A percentile compares a stretch with the other conserved stretches of the same genome.
Conservation (phyloP, 2,329 filamentous ascomycete genomes). For the Penicillium palitans region DNA sequence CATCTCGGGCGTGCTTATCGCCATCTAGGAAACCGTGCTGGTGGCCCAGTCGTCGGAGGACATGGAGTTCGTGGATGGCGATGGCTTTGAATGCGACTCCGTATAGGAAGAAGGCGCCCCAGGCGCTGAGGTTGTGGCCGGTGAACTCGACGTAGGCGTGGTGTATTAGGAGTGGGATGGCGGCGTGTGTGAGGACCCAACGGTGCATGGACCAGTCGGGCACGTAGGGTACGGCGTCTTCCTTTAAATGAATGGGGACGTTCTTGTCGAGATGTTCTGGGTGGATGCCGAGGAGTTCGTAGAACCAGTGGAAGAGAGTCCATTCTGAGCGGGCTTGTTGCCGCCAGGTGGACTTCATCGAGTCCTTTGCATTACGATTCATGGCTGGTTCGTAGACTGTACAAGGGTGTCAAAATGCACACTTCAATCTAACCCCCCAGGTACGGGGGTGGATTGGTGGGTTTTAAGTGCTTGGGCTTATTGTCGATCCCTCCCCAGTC, state of each 20-base stretch:
- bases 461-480: constrained; percentile 16
- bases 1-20: constrained; percentile 30
- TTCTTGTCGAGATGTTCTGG: no score
- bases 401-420: background rate
- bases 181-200: no score
- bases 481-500: constrained; percentile 21
- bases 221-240: no score
- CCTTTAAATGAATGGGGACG: no score
- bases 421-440: background rate
- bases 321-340: constrained; percentile 24
- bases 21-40: constrained; percentile 28
- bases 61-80: constrained; percentile 29
- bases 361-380: constrained; percentile 28
- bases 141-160: no score
- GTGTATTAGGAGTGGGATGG: no score
- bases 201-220: no score
- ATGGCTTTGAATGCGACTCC: constrained; percentile 25
- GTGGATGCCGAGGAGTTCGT: constrained; percentile 21
- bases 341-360: constrained; percentile 33
- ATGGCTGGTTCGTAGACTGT: background rate
- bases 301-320: constrained; percentile 29
- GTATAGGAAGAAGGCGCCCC: constrained; percentile 9
- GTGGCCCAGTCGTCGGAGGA: constrained; percentile 27
- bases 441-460: constrained; percentile 2
- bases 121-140: no score